Evolutionary conservation across 108 stramenopile genomes (phyloP), one percentile per base, ranked within the genome.

Genomic region (Pseudonitzschia delicatissima): DNA sequence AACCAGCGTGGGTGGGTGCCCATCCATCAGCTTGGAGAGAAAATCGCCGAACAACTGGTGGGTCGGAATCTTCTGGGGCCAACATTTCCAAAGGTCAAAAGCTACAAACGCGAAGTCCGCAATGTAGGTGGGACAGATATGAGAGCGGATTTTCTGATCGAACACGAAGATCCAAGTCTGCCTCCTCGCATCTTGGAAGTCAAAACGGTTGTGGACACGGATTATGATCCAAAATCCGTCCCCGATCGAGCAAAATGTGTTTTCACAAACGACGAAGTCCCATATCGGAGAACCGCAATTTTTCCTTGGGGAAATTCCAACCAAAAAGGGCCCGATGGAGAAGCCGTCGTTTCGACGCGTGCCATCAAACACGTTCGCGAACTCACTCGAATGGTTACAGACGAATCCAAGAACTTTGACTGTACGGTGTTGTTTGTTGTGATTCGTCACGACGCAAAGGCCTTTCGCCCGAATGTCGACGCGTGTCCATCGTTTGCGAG

Each of bases 311-410:
- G 86, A 25, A 50, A 67, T 23, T 69, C 57, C 12, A 80, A 82
- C 12, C 86, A 87, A 67, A 79, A 72, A 45, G 82, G 82, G 0
- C 80, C 80, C 7, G 78, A 87, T 27, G 82, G 82, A 36, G 71
- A 78, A 71, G 72, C 70, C 44, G 86, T 87, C 26, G 86, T 87
- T 0, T 82, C 81, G 11, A 78, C 77, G 1, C 66, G 86, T 31
- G 82, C 86, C 0, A 87, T 87, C 40, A 82, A 87, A 50, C 86
- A 87, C 62, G 64, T 87, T 21, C 69, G 76, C 1, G 80, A 87
- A 27, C 63, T 87, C 12, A 73, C 80, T 13, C 36, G 71, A 33
- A 53, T 87, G 29, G 55, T 57, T 3, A 15, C 13, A 27, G 61
- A 45, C 45, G 57, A 77, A 12, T 39, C 26, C 12, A 36, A 64